These are phyloP conservation scores for Camillea tinctor DNA, from an alignment of 2,329 filamentous ascomycete genomes.

Conservation along the genomic window DNA sequence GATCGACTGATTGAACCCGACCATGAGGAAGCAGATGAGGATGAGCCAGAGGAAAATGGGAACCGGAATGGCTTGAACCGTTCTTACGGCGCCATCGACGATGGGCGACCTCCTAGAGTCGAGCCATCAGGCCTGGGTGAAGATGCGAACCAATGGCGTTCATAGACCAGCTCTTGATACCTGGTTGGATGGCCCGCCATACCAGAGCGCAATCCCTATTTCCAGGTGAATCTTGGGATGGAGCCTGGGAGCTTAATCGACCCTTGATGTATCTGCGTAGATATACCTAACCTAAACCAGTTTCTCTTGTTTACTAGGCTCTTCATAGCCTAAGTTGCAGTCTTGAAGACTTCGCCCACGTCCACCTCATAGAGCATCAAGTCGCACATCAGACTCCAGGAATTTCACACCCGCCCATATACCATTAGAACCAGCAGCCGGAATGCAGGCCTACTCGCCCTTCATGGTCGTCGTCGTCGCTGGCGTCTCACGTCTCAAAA, in stretches of 20 bases:
- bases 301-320: too few relatives aligned
- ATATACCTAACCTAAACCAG: too few relatives aligned
- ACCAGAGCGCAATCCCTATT: slow-evolving; percentile 1
- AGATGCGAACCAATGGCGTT: slow-evolving; percentile 19
- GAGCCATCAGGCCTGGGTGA: slow-evolving; percentile 23
- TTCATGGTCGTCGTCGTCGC: too few relatives aligned
- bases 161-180: not conserved
- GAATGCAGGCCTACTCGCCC: too few relatives aligned
- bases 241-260: too few relatives aligned
- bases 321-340: too few relatives aligned
- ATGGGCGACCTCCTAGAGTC: slow-evolving; percentile 14
- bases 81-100: slow-evolving; percentile 9
- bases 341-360: not conserved
- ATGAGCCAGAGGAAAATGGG: slow-evolving; percentile 2
- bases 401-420: too few relatives aligned
- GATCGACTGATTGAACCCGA: slow-evolving; percentile 20
- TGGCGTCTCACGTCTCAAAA: too few relatives aligned
- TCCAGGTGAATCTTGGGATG: not conserved
- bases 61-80: slow-evolving; percentile 1
- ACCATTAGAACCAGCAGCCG: too few relatives aligned
- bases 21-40: slow-evolving; percentile 9
- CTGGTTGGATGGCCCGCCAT: not conserved
- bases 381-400: not conserved
- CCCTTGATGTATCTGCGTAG: too few relatives aligned
- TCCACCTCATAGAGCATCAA: not conserved